Evolutionary conservation across 2,329 filamentous ascomycete genomes (phyloP), one percentile per base, ranked within the genome.

Genomic region (Sphaerulina populicola): DNA sequence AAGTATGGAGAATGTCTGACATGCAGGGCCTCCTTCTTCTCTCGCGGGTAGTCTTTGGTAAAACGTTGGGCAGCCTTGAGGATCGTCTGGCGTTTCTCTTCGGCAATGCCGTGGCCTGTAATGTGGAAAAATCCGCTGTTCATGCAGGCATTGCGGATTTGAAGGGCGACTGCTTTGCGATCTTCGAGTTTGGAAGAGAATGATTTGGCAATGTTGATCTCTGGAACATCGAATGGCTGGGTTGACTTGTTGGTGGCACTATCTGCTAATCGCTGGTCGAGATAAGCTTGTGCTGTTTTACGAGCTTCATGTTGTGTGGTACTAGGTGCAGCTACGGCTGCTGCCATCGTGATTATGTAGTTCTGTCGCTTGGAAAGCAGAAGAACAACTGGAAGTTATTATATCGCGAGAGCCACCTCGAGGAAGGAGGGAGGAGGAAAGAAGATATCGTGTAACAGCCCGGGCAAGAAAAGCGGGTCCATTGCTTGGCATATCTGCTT

Each of bases 51-150:
- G 2, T 61, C 55, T 12, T 67, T 64, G 51, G 68, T 62, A 48
- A 71, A 72, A 14, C 66, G 66, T 41, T 67, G 54, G 0, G 70
- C 69, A 47, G 71, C 66, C 1, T 59, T 52, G 14, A 73, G 48
- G n/a, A 72, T 66, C 1, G 49, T 60, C 11, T 60, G 44, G 33
- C 66, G 60, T 2, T 62, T 62, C 2, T 53, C 14, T 6, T 58
- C 45, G 1, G 69, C 51, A 5, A 72, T 57, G 8, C 64, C 60
- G 46, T 72, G 71, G 12, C 66, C 66, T 9, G 63, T 68, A 40
- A 72, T 66, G 56, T 70, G 70, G 56, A 72, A 72, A 56, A 68
- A 68, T 6, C 70, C 69, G 4, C 64, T 67, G n/a, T 58, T 67
- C 6, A 62, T 66, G 51, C 71, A 72, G 1, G 70, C 69, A 18